A percentile compares a stretch with the other conserved stretches of the same genome.
Evolutionary conservation across 164 flowering plant genomes (phyloP).

Genomic region (Nymphaea thermarum): DNA sequence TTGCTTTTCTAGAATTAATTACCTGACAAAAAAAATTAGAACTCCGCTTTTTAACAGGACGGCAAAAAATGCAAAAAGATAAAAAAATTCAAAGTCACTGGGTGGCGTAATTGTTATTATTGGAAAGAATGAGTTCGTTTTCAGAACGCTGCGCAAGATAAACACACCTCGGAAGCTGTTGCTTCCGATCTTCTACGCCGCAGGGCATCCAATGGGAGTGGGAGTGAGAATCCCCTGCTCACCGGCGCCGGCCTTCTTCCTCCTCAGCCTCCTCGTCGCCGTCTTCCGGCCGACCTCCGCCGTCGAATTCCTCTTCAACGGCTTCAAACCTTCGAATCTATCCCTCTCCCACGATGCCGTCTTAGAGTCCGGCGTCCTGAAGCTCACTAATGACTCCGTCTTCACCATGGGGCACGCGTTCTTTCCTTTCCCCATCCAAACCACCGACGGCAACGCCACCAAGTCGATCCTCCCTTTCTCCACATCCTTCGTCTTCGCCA

Average conservation of each 20-base stretch:
- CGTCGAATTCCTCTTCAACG: constrained; percentile 19
- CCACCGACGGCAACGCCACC: constrained; percentile 6
- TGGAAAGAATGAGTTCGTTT: no score
- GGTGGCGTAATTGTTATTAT: no score
- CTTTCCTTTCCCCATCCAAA: constrained; percentile 16
- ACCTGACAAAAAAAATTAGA: no score
- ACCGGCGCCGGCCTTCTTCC: constrained; percentile 1
- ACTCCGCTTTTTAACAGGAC: no score
- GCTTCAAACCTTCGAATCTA: constrained; percentile 16
- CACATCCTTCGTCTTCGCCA: constrained; percentile 33
- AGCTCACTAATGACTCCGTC: constrained; percentile 15
- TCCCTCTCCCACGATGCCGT: constrained; percentile 10
- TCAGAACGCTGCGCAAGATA: no score
- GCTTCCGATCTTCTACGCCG: no score
- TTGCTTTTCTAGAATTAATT: no score
- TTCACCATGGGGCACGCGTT: constrained; percentile 22
- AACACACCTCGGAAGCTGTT: no score
- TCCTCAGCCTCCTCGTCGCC: constrained; percentile 3
- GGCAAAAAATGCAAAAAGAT: no score
- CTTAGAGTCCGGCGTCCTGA: constrained; percentile 12
- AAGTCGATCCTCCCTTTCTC: constrained; percentile 15
- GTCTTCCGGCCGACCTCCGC: constrained; percentile 6
- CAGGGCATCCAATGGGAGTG: not conserved
- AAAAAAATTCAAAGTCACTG: no score
- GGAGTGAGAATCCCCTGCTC: no score